Percentiles rank a stretch among this genome's conserved stretches.
Conservation (phyloP, 371 early-diverging fungal species). For the Gilbertella persicaria region DNA sequence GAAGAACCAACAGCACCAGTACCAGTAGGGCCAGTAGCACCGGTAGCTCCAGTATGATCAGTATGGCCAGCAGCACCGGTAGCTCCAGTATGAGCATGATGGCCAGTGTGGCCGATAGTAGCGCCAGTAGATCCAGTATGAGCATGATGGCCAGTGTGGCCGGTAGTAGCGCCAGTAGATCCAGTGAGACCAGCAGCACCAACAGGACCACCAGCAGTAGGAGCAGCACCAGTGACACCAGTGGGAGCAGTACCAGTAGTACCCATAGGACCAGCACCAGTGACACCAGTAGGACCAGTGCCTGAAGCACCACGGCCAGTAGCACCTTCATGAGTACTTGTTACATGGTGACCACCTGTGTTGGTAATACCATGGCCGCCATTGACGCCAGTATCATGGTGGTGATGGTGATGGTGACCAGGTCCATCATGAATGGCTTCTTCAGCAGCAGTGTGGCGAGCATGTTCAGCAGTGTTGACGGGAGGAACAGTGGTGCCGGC, state of each 20-base stretch:
- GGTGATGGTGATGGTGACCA: background rate
- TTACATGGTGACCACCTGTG: background rate
- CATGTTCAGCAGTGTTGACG: constrained; percentile 19
- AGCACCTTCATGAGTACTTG: background rate
- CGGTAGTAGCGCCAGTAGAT: background rate
- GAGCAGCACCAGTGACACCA: background rate
- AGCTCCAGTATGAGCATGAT: background rate
- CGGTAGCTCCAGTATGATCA: no score
- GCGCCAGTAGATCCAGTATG: constrained; percentile 1
- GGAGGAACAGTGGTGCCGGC: constrained; percentile 24
- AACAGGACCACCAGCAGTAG: constrained; percentile 2
- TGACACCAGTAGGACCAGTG: background rate
- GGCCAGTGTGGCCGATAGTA: background rate
- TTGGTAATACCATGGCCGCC: background rate
- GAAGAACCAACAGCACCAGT: background rate
- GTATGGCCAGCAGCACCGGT: constrained; percentile 1
- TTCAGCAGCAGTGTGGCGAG: constrained; percentile 4
- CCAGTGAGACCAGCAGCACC: constrained; percentile 6
- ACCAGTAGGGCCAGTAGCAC: background rate
- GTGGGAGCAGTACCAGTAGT: background rate
- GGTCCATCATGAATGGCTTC: background rate
- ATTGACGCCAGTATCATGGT: background rate
- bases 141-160: constrained; percentile 1
- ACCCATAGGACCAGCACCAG: background rate
- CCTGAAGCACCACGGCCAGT: background rate